phyloP scores from a whole-genome alignment of 2,329 filamentous ascomycete genomes.

The Ciborinia camelliae region DNA sequence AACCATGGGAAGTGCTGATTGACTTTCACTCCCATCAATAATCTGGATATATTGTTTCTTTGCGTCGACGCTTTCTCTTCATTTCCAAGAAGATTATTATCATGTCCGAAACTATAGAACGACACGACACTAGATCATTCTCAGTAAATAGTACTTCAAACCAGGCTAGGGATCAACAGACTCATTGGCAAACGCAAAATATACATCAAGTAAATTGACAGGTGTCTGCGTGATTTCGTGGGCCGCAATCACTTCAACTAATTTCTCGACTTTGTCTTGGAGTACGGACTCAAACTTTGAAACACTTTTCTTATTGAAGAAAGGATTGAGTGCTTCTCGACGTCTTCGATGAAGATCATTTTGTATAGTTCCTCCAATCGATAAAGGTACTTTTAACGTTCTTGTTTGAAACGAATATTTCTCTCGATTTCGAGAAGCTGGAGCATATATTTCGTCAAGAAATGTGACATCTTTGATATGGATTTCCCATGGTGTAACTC shows the following conservation, averaged over 20 bases:
- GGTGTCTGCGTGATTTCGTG: slow-evolving; percentile 14
- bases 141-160: neutral
- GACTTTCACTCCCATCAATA: slow-evolving; percentile 19
- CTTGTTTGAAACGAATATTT: neutral
- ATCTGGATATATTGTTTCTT: slow-evolving; percentile 13
- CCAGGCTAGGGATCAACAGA: neutral
- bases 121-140: slow-evolving; percentile 8
- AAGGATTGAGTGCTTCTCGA: slow-evolving; percentile 1
- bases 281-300: neutral
- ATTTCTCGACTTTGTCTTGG: neutral
- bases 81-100: slow-evolving; percentile 16
- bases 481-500: slow-evolving; percentile 33
- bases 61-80: slow-evolving; percentile 11
- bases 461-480: slow-evolving; percentile 1
- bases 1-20: slow-evolving; percentile 16
- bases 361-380: neutral
- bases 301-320: neutral
- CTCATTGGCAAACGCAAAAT: slow-evolving; percentile 20
- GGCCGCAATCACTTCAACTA: slow-evolving; percentile 1
- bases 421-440: neutral
- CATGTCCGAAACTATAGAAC: slow-evolving; percentile 16
- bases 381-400: neutral
- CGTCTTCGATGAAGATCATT: neutral
- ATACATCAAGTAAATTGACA: slow-evolving; percentile 18
- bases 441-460: neutral